phyloP scores from a whole-genome alignment of 1,284 basidiomycete species.

The Earliella scabrosa region DNA sequence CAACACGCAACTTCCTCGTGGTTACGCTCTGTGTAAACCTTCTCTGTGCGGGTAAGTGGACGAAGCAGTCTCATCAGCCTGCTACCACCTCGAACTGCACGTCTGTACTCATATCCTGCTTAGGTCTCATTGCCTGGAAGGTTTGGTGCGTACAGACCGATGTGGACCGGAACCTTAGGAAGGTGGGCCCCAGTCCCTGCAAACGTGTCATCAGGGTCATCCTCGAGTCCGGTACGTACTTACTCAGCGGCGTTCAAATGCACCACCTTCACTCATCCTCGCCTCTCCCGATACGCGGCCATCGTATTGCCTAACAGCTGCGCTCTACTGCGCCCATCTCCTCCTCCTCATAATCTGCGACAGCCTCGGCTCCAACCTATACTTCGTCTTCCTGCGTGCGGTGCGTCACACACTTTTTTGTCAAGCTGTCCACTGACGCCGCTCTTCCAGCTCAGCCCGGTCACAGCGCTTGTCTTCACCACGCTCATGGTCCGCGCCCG shows the following conservation, averaged over 20 bases:
- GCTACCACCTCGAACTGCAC: too few relatives aligned
- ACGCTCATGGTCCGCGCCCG: too few relatives aligned
- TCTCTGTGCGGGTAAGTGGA: not conserved
- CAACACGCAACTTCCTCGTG: constrained; percentile 1
- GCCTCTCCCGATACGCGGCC: too few relatives aligned
- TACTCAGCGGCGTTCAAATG: not conserved
- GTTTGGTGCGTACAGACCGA: constrained; percentile 1
- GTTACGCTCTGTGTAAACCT: constrained; percentile 5
- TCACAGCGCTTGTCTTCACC: too few relatives aligned
- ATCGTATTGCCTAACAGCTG: too few relatives aligned
- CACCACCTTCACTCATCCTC: not conserved
- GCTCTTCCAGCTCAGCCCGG: too few relatives aligned
- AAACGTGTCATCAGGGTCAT: constrained; percentile 1
- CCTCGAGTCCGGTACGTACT: not conserved
- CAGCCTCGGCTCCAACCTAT: constrained; percentile 1
- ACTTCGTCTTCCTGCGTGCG: constrained; percentile 4
- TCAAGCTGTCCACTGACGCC: too few relatives aligned
- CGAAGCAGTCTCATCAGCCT: not conserved
- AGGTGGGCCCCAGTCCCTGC: not conserved
- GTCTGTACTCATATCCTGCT: too few relatives aligned
- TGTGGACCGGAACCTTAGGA: too few relatives aligned
- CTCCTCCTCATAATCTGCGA: not conserved
- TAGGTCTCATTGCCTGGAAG: not conserved
- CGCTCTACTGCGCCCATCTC: constrained; percentile 1
- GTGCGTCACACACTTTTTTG: too few relatives aligned